Conservation (phyloP, 1,139 yeast species). For the Saccharomyces hybrid region DNA sequence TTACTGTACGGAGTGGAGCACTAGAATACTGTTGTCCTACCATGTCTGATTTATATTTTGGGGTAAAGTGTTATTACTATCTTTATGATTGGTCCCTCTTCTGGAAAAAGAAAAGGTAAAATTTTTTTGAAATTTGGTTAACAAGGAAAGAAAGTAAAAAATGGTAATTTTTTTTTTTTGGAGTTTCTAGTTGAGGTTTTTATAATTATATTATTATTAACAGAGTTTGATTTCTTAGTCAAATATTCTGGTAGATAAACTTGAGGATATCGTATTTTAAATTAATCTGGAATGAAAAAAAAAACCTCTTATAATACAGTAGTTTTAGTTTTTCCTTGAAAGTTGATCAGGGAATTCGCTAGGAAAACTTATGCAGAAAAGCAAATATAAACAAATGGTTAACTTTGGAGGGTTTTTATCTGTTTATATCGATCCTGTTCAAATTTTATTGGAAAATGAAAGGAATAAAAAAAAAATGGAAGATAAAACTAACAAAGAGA, state of each 20-base stretch:
- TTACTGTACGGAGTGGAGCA: constrained; percentile 93
- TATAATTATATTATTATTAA: background rate
- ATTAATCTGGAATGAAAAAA: background rate
- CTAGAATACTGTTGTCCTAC: constrained; percentile 82
- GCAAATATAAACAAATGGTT: background rate
- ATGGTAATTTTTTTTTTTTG: background rate
- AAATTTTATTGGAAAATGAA: background rate
- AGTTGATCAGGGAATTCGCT: background rate
- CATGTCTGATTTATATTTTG: constrained; percentile 19
- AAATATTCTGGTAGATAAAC: background rate
- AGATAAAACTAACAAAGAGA: background rate
- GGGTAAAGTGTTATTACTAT: background rate
- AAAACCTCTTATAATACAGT: background rate
- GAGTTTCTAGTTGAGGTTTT: background rate
- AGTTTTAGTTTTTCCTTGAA: constrained; percentile 4
- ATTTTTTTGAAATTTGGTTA: background rate
- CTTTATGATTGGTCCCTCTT: constrained; percentile 1
- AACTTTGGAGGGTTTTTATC: background rate
- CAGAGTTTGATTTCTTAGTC: background rate
- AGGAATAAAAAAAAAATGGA: background rate
- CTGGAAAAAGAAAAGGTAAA: background rate
- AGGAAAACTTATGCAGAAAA: background rate
- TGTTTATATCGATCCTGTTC: background rate
- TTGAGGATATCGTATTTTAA: background rate
- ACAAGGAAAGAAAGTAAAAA: background rate